Evolutionary conservation across 192 early-diverging fungal genomes (phyloP), one percentile per base, ranked within the genome.

Genomic region (Backusella westeae): DNA sequence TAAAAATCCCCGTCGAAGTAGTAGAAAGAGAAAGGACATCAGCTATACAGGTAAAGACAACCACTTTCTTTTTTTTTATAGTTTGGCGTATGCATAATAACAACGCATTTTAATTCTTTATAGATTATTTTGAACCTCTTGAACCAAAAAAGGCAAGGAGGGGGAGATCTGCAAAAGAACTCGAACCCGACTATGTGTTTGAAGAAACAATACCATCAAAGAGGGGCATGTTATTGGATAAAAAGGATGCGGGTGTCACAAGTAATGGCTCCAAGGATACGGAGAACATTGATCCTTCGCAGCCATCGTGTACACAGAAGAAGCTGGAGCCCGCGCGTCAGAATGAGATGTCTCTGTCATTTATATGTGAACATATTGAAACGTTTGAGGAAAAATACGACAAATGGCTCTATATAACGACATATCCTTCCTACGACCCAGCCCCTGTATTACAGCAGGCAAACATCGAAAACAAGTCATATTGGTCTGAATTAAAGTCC

Each of bases 11-110:
- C 65, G 75, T 21, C 52, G 68, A 76, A 76, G 75, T 63, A 15
- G 68, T 17, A 44, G 75, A 23, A 76, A 76, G 23, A 44, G 75
- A 63, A 76, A 76, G 32, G 49, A 49, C 15, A 56, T 68, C 1
- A 63, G 32, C 14, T 76, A 76, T 71, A 41, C 52, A 70, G 75
- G 75, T 76, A 41, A 63, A 15, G 15, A 71, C 14, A 69, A n/a
- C 21, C 21, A 5, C 35, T 35, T 10, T 32, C 9, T 2, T 21
- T n/a, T 17, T 35, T n/a, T n/a, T 10, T 35, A 21, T 23, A 9
- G 4, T 21, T 56, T 53, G 8, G 52, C 7, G 15, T 42, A 3
- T 42, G 41, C 14, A 4, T 44, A 44, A 17, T 17, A 17, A 4
- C 42, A 44, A 44, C 42, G 12, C 29, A 1, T 29, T 63, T 29